Evolutionary conservation across 441 rosid species (phyloP), one percentile per base, ranked within the genome.

Genomic region (Gossypium trilobum): DNA sequence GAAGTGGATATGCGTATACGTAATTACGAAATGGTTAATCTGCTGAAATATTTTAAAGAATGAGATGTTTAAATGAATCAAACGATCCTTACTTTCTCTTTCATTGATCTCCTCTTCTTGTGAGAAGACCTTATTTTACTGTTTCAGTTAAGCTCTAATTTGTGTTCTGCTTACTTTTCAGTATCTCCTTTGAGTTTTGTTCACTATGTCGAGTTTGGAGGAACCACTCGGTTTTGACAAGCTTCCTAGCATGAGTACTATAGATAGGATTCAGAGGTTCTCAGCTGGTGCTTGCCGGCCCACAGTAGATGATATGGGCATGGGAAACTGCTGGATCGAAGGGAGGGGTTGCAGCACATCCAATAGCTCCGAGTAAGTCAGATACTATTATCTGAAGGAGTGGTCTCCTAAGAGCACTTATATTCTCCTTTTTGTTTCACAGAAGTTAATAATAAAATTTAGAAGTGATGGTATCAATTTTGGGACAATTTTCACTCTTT

Each of bases 201-300:
- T 75, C 77, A 78, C 82, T 73, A 94, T 94, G 99, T 94, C 99
- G 27, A 90, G 99, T 79, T 77, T 94, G 90, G 97, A 90, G 86
- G 95, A 93, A 84, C 93, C 95, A 0, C 88, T 91, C 19, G 89
- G 92, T 46, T 72, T 92, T 69, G 96, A 91, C 83, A 91, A 89
- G 90, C 80, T 94, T 77, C 94, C 94, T 16, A 94, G 91, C 85
- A 88, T 93, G 98, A 86, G 75, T 73, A 87, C 97, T 13, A 80
- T 86, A n/a, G 95, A 90, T 58, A 81, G 90, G 82, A 85, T 94
- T 66, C 93, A 89, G 79, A 86, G 93, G 81, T 90, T 86, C 82
- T 88, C 97, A 1, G 89, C 91, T 1, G 82, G 83, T 74, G 91
- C 93, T 60, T 89, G 93, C 82, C 90, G 89, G 9, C 89, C 94